A percentile compares a stretch with the other conserved stretches of the same genome.
phyloP scores from a whole-genome alignment of 108 stramenopile species.

The Cylindrotheca fusiformis region DNA sequence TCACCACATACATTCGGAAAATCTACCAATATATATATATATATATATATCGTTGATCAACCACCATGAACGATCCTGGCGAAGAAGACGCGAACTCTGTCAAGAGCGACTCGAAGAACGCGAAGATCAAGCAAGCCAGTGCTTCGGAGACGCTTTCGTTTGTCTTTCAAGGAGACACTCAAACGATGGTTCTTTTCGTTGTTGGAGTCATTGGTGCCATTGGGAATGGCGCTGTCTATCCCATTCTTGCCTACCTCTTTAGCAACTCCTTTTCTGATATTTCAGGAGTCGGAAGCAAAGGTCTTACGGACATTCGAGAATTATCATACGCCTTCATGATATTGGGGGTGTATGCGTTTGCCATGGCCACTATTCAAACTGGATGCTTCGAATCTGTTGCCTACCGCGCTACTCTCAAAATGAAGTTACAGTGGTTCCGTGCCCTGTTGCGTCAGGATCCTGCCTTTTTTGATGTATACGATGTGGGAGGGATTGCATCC shows the following conservation, averaged over 20 bases:
- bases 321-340: conserved; percentile 52
- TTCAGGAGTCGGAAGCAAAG: conserved; percentile 13
- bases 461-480: conserved; percentile 39
- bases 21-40: too few species aligned
- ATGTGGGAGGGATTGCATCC: conserved; percentile 52
- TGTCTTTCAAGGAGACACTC: too few species aligned
- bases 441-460: conserved; percentile 44
- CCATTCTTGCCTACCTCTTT: conserved; percentile 59
- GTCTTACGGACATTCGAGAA: conserved; percentile 25
- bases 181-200: too few species aligned
- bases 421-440: conserved; percentile 34
- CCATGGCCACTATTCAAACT: conserved; percentile 35
- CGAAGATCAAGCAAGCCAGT: too few species aligned
- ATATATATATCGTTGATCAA: too few species aligned
- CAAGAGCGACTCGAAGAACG: too few species aligned
- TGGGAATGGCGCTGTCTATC: conserved; percentile 27
- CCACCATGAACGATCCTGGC: not conserved
- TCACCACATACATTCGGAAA: too few species aligned
- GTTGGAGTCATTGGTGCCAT: too few species aligned
- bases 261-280: conserved; percentile 46
- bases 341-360: conserved; percentile 50
- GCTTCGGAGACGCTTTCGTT: too few species aligned
- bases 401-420: not conserved
- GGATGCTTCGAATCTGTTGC: conserved; percentile 42
- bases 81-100: not conserved